Percentiles rank a stretch among this genome's conserved stretches.
Evolutionary conservation across 805 yeast species (phyloP).

Genomic region (Candida pseudofarinosa): DNA sequence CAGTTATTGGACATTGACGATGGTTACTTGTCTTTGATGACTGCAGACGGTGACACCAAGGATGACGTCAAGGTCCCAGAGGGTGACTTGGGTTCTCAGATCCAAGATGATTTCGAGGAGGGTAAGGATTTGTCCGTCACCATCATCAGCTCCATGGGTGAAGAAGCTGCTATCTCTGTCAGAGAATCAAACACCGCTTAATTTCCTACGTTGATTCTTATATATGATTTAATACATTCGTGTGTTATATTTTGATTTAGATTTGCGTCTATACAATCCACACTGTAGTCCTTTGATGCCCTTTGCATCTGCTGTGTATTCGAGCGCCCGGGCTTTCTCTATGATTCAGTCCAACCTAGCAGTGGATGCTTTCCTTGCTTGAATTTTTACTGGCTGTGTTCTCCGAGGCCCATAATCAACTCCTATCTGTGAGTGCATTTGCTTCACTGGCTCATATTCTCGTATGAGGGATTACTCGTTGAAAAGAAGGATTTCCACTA

Average conservation of each 20-base stretch:
- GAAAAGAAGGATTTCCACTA: not conserved
- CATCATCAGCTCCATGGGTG: slow-evolving; percentile 97
- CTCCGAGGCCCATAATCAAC: too few relatives aligned
- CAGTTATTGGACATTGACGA: slow-evolving; percentile 98
- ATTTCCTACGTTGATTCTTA: slow-evolving; percentile 3
- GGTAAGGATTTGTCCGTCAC: slow-evolving; percentile 98
- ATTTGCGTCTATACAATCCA: not conserved
- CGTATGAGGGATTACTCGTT: too few relatives aligned
- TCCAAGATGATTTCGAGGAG: slow-evolving; percentile 91
- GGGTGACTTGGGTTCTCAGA: slow-evolving; percentile 92
- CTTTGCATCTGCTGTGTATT: too few relatives aligned
- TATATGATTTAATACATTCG: slow-evolving; percentile 1
- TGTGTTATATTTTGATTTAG: not conserved
- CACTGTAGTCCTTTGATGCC: too few relatives aligned
- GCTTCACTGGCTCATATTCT: too few relatives aligned
- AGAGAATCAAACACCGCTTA: slow-evolving; percentile 77
- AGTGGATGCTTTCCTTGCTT: too few relatives aligned
- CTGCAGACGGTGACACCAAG: slow-evolving; percentile 96
- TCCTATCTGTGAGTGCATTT: too few relatives aligned
- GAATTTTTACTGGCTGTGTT: too few relatives aligned
- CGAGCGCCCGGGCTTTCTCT: too few relatives aligned
- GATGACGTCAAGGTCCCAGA: slow-evolving; percentile 99
- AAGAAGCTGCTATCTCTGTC: slow-evolving; percentile 98
- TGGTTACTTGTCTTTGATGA: slow-evolving; percentile 95
- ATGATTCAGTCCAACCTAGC: too few relatives aligned